These are phyloP conservation scores for Neurospora sp. DNA, from an alignment of 495 filamentous ascomycete species.

Conservation along the genomic window DNA sequence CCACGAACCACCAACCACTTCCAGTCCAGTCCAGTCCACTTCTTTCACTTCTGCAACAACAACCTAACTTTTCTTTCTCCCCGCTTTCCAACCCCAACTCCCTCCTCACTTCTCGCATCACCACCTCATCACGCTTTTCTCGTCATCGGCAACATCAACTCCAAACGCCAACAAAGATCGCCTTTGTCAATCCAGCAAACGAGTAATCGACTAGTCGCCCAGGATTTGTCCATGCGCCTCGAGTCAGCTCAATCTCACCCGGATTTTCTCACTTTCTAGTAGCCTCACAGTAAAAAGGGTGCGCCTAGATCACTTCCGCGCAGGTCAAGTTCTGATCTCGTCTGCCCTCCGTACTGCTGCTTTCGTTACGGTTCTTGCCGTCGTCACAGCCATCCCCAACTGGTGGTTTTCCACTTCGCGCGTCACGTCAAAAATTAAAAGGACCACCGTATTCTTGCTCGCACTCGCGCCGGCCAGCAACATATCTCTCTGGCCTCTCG, in stretches of 20 bases:
- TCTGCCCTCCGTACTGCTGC: not conserved
- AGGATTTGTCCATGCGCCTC: not conserved
- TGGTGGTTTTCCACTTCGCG: not conserved
- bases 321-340: not conserved
- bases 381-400: not conserved
- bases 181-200: not conserved
- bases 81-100: not conserved
- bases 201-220: not conserved
- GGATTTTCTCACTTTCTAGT: not conserved
- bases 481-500: not conserved
- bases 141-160: not conserved
- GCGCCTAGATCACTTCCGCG: not conserved
- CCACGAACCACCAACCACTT: not conserved
- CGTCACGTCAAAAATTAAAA: not conserved
- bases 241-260: not conserved
- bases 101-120: not conserved
- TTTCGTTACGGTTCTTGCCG: not conserved
- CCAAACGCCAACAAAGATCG: not conserved
- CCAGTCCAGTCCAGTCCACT: not conserved
- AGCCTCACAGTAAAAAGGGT: not conserved
- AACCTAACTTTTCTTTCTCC: not conserved
- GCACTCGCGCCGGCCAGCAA: not conserved
- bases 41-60: not conserved
- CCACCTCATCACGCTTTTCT: not conserved
- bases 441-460: not conserved